Percentiles rank a stretch among this genome's conserved stretches.
Evolutionary conservation across 2,329 filamentous ascomycete species (phyloP).

Genomic region (Sporothrix luriei): DNA sequence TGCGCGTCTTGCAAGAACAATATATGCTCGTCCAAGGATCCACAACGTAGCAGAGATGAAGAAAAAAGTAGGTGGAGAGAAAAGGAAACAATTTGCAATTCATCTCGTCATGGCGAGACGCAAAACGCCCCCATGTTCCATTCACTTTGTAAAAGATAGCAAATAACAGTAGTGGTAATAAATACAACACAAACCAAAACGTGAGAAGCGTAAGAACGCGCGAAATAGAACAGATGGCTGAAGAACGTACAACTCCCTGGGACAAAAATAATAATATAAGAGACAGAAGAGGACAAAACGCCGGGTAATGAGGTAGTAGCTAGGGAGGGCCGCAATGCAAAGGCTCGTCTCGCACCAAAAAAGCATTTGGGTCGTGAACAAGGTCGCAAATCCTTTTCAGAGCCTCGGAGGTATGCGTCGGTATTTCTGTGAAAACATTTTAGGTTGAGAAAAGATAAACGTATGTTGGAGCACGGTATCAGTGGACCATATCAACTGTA

Average conservation of each 20-base stretch:
- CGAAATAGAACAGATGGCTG: constrained; percentile 9
- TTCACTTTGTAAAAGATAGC: constrained; percentile 6
- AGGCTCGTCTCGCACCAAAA: background rate
- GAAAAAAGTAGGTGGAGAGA: background rate
- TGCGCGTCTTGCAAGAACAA: background rate
- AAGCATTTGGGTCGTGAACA: constrained; percentile 2
- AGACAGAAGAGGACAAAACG: constrained; percentile 23
- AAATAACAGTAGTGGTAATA: constrained; percentile 15
- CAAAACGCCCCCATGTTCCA: constrained; percentile 11
- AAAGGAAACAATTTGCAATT: constrained; percentile 22
- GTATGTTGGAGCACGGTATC: background rate
- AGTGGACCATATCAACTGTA: background rate
- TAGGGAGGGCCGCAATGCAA: background rate
- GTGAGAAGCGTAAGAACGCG: background rate
- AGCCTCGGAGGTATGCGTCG: background rate
- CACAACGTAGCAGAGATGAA: background rate
- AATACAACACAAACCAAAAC: constrained; percentile 1
- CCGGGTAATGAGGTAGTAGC: constrained; percentile 17
- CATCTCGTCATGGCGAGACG: constrained; percentile 24
- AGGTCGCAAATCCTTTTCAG: background rate
- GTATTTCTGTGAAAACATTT: background rate
- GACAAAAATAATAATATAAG: too few species aligned
- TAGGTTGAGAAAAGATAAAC: background rate
- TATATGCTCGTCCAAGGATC: background rate
- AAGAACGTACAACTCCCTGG: too few species aligned